Evolutionary conservation across 176 grass and related monocot genomes (phyloP).

Genomic region (Cenchrus americanus): DNA sequence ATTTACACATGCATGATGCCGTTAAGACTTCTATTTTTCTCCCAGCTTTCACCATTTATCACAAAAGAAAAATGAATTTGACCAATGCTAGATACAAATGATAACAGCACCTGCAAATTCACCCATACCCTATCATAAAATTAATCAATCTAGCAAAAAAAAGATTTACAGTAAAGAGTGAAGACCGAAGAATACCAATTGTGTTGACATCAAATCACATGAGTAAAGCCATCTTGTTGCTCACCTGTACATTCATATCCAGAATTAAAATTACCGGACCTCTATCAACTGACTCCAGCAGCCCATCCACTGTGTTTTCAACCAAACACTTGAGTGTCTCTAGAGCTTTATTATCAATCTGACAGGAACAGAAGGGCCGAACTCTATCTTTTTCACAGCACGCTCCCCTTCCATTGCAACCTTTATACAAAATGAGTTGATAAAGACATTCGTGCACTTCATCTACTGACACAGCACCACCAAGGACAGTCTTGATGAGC

Average conservation of each 20-base stretch:
- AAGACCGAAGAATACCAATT: no score
- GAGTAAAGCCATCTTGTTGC: constrained; percentile 11
- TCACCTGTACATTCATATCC: constrained; percentile 82
- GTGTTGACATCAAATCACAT: not conserved
- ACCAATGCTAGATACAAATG: constrained; percentile 9
- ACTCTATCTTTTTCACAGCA: constrained; percentile 71
- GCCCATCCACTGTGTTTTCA: constrained; percentile 38
- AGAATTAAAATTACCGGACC: constrained; percentile 81
- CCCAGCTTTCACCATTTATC: not conserved
- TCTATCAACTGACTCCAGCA: constrained; percentile 50
- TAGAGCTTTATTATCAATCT: constrained; percentile 40
- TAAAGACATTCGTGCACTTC: constrained; percentile 71
- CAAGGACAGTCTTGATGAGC: constrained; percentile 64
- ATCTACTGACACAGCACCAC: constrained; percentile 57
- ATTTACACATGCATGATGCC: no score
- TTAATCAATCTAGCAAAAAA: constrained; percentile 25
- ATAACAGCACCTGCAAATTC: not conserved
- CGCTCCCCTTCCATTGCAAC: constrained; percentile 75
- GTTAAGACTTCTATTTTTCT: not conserved
- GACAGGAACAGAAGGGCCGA: constrained; percentile 46
- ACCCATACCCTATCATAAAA: not conserved
- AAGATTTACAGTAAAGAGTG: not conserved
- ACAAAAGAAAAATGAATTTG: constrained; percentile 16
- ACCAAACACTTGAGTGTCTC: constrained; percentile 37
- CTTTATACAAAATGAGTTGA: constrained; percentile 71